Conservation (phyloP, 169 alveolate genomes). For the Neospora caninum region DNA sequence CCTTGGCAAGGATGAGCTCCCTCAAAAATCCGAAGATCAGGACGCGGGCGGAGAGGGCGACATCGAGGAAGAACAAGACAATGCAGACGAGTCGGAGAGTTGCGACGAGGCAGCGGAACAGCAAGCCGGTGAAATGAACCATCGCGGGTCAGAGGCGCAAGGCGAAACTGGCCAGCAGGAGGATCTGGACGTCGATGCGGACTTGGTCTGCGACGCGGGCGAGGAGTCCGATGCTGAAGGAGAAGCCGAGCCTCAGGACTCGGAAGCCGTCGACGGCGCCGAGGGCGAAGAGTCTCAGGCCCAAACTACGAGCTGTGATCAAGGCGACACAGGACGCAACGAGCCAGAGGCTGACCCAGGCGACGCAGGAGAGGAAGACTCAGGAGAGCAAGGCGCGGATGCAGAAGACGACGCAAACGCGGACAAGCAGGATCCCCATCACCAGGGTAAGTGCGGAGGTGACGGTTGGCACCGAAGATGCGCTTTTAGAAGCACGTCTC, state of each 20-base stretch:
- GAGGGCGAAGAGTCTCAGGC: neutral
- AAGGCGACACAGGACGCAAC: neutral
- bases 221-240: neutral
- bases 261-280: neutral
- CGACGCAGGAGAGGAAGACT: neutral
- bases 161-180: neutral
- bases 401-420: neutral
- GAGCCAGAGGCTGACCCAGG: neutral
- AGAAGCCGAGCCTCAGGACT: neutral
- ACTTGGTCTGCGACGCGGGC: neutral
- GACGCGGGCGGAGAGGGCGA: neutral
- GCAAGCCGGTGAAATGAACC: neutral
- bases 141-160: neutral
- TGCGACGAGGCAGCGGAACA: slow-evolving; percentile 30
- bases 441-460: neutral
- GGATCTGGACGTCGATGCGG: neutral
- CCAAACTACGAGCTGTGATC: neutral
- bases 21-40: neutral
- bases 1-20: neutral
- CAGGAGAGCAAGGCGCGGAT: neutral
- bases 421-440: neutral
- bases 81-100: neutral
- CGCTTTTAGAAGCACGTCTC: too few relatives aligned
- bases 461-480: neutral
- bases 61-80: slow-evolving; percentile 45